phyloP scores from a whole-genome alignment of 495 filamentous ascomycete species.

The Gamarada debralockiae region DNA sequence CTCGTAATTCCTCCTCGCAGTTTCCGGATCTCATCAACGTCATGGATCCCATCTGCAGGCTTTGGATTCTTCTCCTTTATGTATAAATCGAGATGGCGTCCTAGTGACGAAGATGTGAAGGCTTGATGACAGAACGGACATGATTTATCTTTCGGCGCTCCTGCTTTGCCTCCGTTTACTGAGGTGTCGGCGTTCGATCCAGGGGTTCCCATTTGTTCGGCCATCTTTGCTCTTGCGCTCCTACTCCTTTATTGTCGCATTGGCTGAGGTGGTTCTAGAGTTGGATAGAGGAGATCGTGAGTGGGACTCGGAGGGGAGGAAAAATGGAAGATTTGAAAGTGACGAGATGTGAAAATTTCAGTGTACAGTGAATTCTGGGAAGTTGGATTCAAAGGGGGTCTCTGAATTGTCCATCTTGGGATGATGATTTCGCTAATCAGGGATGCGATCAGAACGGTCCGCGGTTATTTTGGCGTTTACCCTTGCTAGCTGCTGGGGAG shows the following conservation, averaged over 20 bases:
- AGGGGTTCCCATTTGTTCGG: constrained; percentile 38
- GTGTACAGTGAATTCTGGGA: too few relatives aligned
- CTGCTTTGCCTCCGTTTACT: constrained; percentile 28
- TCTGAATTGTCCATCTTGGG: too few relatives aligned
- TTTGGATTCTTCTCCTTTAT: constrained; percentile 85
- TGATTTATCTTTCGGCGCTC: constrained; percentile 67
- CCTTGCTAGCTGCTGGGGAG: too few relatives aligned
- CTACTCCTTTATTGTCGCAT: constrained; percentile 11
- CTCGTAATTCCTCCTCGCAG: constrained; percentile 80
- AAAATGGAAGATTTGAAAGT: too few relatives aligned
- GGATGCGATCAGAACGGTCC: too few relatives aligned
- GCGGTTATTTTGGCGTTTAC: too few relatives aligned
- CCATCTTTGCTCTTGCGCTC: constrained; percentile 3
- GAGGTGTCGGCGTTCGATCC: constrained; percentile 42
- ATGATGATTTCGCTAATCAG: too few relatives aligned
- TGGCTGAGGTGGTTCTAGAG: neutral
- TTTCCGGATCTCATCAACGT: constrained; percentile 81
- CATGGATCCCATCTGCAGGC: constrained; percentile 76
- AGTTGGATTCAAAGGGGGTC: too few relatives aligned
- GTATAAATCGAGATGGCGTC: constrained; percentile 86
- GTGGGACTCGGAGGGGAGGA: too few relatives aligned
- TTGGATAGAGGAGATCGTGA: too few relatives aligned
- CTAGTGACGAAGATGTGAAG: constrained; percentile 91
- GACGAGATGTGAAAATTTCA: too few relatives aligned
- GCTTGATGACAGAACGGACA: constrained; percentile 82